These are phyloP conservation scores for Debaryomyces sp. DNA, from an alignment of 1,139 yeast genomes.

Conservation along the genomic window DNA sequence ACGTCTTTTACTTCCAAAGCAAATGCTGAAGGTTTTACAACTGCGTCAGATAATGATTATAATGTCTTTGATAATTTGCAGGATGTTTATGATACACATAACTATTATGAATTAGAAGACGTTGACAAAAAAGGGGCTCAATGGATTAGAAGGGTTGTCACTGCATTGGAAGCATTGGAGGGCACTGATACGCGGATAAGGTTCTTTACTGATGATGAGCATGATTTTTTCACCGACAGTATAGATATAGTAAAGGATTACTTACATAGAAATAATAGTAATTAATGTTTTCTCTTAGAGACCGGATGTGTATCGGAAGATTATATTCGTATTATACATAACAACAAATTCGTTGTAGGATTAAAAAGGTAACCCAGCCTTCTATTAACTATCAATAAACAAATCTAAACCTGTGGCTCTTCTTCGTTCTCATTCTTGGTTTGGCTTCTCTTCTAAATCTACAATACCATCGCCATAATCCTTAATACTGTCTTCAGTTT, in stretches of 20 bases:
- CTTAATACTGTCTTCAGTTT: conserved; percentile 41
- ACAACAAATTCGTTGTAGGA: conserved; percentile 7
- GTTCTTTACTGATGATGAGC: conserved; percentile 42
- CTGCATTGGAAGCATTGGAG: conserved; percentile 40
- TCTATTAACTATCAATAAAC: conserved; percentile 4
- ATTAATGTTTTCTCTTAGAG: not conserved
- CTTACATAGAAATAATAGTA: not conserved
- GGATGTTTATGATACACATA: conserved; percentile 28
- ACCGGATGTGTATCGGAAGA: not conserved
- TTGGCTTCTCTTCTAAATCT: conserved; percentile 13
- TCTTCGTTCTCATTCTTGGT: conserved; percentile 7
- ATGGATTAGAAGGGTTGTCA: conserved; percentile 50
- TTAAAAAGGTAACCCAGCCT: conserved; percentile 10
- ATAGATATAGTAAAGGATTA: conserved; percentile 8
- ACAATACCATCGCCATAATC: conserved; percentile 56
- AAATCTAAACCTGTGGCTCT: conserved; percentile 3
- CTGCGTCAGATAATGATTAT: not conserved
- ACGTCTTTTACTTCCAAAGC: not conserved
- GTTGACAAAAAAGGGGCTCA: conserved; percentile 50
- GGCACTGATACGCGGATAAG: conserved; percentile 38
- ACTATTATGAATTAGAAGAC: conserved; percentile 39
- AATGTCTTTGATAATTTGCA: conserved; percentile 21
- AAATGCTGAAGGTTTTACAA: conserved; percentile 2
- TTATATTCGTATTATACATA: conserved; percentile 5
- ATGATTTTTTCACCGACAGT: conserved; percentile 29